Evolutionary conservation across 306 rosid species (phyloP), one percentile per base, ranked within the genome.

Genomic region (Sechiopsis laciniata): DNA sequence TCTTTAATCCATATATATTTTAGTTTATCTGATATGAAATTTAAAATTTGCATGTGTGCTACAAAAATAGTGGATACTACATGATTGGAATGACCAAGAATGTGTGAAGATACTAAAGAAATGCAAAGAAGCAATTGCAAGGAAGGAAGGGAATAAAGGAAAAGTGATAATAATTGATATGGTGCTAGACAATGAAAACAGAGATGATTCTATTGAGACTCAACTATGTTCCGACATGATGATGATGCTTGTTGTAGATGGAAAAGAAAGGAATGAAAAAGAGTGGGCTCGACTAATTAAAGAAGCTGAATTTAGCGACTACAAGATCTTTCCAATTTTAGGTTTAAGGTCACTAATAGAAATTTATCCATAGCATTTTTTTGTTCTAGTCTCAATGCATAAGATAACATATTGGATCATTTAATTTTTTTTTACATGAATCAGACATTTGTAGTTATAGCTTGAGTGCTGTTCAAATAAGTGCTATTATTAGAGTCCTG

Each of bases 101-200:
- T 42, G 48, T 8, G 48, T 42, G 48, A 76, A 72, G 50, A 80
- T 86, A 73, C 75, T 86, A 26, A 72, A 73, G 77, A 71, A 56
- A 71, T 81, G 87, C 73, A 86, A 71, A 54, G 87, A 80, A 57
- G 86, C 83, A 60, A 70, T 83, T 1, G 14, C 66, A 22, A 46
- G 55, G 1, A 79, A 75, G 3, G 75, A 77, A 7, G 48, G 48
- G 64, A 69, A 82, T 76, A 80, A 61, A 22, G 82, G 82, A n/a
- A 85, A 80, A 54, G 71, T 88, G 55, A 77, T 88, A 0, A 62
- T 85, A 56, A 83, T 88, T 66, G 92, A 88, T 29, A 74, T 82
- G 73, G 71, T 80, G 71, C 57, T 83, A 24, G 84, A 37, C 35
- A 78, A 76, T 3, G 13, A 77, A 26, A 73, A 61, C 7, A 78